phyloP scores from a whole-genome alignment of 352 stramenopile species.

The Plasmopara viticola region DNA sequence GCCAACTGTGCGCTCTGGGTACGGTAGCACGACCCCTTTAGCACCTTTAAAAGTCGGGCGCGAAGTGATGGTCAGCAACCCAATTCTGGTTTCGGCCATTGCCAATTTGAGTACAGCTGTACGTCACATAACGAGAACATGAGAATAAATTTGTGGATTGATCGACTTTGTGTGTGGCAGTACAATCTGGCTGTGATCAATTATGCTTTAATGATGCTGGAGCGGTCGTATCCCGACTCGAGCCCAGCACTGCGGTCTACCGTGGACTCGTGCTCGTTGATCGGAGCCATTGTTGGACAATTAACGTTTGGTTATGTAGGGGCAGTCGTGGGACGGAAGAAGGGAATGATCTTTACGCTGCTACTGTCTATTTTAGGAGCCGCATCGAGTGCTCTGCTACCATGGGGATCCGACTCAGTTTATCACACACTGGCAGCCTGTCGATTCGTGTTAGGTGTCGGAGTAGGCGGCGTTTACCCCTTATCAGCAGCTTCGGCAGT shows the following conservation, averaged over 20 bases:
- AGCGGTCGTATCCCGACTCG: conserved; percentile 42
- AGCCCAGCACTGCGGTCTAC: conserved; percentile 51
- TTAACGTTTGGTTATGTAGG: conserved; percentile 79
- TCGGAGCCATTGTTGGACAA: conserved; percentile 74
- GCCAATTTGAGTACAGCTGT: conserved; percentile 78
- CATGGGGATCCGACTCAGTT: conserved; percentile 46
- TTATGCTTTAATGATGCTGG: conserved; percentile 55
- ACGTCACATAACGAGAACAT: conserved; percentile 11
- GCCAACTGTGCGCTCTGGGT: conserved; percentile 4
- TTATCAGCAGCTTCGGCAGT: conserved; percentile 66
- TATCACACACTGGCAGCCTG: conserved; percentile 61
- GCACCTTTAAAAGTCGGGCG: conserved; percentile 1
- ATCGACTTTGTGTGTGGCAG: conserved; percentile 15
- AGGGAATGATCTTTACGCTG: conserved; percentile 74
- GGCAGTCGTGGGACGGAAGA: conserved; percentile 52
- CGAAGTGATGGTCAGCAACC: conserved; percentile 28
- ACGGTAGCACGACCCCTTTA: conserved; percentile 19
- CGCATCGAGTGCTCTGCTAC: conserved; percentile 45
- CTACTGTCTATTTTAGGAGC: conserved; percentile 61
- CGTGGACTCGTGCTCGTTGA: conserved; percentile 63
- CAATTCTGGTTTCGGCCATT: conserved; percentile 61
- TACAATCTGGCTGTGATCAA: conserved; percentile 81
- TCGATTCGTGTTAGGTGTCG: conserved; percentile 68
- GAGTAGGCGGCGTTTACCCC: conserved; percentile 78
- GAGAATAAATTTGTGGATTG: background rate